phyloP scores from a whole-genome alignment of 2,329 filamentous ascomycete species.

The Lachnellula subtilissima region DNA sequence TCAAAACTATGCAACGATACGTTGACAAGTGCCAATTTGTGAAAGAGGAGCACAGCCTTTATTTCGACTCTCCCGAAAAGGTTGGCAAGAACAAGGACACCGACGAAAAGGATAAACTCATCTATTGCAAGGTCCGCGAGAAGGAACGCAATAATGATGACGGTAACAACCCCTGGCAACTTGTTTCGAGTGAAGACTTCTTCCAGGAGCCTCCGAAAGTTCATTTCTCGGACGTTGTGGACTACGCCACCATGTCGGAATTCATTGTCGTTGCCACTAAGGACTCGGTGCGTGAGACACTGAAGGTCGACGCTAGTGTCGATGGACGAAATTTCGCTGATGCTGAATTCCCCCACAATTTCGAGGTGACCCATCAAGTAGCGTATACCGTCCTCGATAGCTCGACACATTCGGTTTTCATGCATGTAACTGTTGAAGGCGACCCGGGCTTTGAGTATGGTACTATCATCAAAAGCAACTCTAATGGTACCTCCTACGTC shows the following conservation, averaged over 20 bases:
- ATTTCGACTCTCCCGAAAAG: constrained; percentile 9
- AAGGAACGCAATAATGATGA: constrained; percentile 53
- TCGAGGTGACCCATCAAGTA: constrained; percentile 70
- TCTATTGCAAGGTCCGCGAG: constrained; percentile 59
- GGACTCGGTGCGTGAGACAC: constrained; percentile 57
- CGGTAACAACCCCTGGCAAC: constrained; percentile 57
- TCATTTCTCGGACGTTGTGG: constrained; percentile 66
- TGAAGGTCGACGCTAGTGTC: constrained; percentile 77
- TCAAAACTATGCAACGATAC: constrained; percentile 69
- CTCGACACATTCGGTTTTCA: constrained; percentile 87
- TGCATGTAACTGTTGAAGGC: constrained; percentile 80
- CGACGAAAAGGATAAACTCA: constrained; percentile 36
- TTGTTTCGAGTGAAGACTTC: constrained; percentile 75
- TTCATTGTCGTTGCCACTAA: constrained; percentile 85
- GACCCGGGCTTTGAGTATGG: constrained; percentile 65
- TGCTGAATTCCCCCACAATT: constrained; percentile 81
- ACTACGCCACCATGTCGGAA: constrained; percentile 92
- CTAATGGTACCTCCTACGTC: constrained; percentile 93
- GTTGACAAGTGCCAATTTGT: constrained; percentile 86
- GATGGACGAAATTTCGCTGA: constrained; percentile 79
- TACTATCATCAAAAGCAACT: constrained; percentile 95
- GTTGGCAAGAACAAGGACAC: constrained; percentile 37
- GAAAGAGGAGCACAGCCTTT: constrained; percentile 52
- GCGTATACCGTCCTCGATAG: constrained; percentile 93
- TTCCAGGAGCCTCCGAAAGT: constrained; percentile 61